These are phyloP conservation scores for Xylaria sp. DNA, from an alignment of 495 filamentous ascomycete genomes.

Conservation along the genomic window DNA sequence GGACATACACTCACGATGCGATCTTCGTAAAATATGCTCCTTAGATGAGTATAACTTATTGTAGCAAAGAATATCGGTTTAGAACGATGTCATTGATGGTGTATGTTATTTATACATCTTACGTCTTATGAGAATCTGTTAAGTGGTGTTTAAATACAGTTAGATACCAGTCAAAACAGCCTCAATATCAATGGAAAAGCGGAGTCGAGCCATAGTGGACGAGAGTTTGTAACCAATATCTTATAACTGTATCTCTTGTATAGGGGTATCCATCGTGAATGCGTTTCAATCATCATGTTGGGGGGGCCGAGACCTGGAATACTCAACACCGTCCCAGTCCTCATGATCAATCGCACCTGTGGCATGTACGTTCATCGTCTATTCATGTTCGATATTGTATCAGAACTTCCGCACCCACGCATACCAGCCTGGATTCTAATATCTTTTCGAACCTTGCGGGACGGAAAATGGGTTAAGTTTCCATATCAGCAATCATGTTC, in stretches of 20 bases:
- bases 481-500: not conserved
- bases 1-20: not conserved
- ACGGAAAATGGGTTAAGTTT: not conserved
- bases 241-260: not conserved
- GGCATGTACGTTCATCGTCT: not conserved
- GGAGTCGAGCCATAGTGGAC: not conserved
- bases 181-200: not conserved
- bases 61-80: not conserved
- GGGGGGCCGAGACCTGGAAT: not conserved
- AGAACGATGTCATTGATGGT: not conserved
- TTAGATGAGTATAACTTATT: not conserved
- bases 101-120: not conserved
- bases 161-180: not conserved
- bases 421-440: not conserved
- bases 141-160: not conserved
- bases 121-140: not conserved
- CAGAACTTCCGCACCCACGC: not conserved
- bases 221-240: not conserved
- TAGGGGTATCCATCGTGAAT: slow-evolving; percentile 7
- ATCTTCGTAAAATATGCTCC: not conserved
- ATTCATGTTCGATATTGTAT: not conserved
- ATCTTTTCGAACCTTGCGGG: not conserved
- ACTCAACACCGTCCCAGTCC: not conserved
- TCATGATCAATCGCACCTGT: not conserved
- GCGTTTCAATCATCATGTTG: not conserved